Percentiles rank a stretch among this genome's conserved stretches.
Evolutionary conservation across 257 asterid species (phyloP).

Genomic region (Solanum infundibuliforme): DNA sequence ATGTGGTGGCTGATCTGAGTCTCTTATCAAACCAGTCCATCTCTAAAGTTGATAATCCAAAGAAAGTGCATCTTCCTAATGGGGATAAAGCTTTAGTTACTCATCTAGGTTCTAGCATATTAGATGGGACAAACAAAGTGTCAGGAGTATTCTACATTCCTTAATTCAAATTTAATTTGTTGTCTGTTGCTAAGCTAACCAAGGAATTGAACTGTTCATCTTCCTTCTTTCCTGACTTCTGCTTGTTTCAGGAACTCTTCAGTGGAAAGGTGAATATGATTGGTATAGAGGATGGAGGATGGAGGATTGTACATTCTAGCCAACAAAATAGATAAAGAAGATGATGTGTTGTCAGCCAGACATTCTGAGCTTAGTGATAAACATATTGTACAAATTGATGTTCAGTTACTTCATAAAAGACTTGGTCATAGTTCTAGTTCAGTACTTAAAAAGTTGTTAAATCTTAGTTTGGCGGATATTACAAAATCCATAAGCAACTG

Average conservation of each 20-base stretch:
- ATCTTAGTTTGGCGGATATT: too few species aligned
- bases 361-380: not conserved
- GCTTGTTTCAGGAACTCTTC: not conserved
- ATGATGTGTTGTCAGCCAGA: too few species aligned
- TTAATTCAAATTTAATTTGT: not conserved
- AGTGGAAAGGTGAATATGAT: not conserved
- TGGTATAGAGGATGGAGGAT: not conserved
- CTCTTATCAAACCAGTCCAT: not conserved
- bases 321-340: not conserved
- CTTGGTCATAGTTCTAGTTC: not conserved
- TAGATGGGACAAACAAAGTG: too few species aligned
- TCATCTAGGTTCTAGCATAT: not conserved
- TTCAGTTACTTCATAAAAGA: not conserved
- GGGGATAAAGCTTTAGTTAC: not conserved
- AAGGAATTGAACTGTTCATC: not conserved
- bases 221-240: not conserved
- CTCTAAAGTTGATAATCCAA: not conserved
- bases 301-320: not conserved
- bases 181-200: not conserved
- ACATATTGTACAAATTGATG: not conserved
- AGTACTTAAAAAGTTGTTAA: too few species aligned
- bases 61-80: too few species aligned
- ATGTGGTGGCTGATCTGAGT: not conserved
- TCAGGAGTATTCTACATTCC: not conserved
- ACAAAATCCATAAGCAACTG: too few species aligned